Evolutionary conservation across 75 land plant species (phyloP).

Genomic region (Adiantum capillusveneris): DNA sequence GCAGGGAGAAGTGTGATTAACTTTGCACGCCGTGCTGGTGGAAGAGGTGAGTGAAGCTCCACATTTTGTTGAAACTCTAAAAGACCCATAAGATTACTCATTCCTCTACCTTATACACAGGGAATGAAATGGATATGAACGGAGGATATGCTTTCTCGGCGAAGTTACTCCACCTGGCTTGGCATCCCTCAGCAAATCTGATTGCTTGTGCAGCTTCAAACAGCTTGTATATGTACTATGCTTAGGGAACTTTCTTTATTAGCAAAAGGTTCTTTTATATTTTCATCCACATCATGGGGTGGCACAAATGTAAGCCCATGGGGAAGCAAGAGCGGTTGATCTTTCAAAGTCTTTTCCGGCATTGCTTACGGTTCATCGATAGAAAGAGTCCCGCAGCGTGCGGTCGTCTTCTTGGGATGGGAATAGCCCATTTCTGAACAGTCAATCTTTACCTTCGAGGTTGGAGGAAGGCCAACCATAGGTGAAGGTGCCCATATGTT

Average conservation of each 20-base stretch:
- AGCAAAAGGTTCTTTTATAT: background rate
- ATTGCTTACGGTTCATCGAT: no score
- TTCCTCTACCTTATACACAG: constrained; percentile 15
- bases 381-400: no score
- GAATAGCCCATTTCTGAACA: no score
- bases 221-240: constrained; percentile 70
- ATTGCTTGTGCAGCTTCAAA: constrained; percentile 80
- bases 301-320: background rate
- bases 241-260: constrained; percentile 22
- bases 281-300: background rate
- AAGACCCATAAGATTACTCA: no score
- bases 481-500: no score
- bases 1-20: background rate
- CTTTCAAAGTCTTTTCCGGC: no score
- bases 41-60: no score
- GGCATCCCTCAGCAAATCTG: constrained; percentile 73
- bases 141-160: constrained; percentile 83
- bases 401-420: no score
- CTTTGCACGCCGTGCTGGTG: background rate
- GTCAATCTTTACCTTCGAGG: no score
- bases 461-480: no score
- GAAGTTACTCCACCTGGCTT: constrained; percentile 90
- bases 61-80: no score
- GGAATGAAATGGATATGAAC: constrained; percentile 69
- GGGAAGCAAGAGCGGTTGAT: no score